Conservation (phyloP, 768 basidiomycete genomes). For the Myochromella boudieri region DNA sequence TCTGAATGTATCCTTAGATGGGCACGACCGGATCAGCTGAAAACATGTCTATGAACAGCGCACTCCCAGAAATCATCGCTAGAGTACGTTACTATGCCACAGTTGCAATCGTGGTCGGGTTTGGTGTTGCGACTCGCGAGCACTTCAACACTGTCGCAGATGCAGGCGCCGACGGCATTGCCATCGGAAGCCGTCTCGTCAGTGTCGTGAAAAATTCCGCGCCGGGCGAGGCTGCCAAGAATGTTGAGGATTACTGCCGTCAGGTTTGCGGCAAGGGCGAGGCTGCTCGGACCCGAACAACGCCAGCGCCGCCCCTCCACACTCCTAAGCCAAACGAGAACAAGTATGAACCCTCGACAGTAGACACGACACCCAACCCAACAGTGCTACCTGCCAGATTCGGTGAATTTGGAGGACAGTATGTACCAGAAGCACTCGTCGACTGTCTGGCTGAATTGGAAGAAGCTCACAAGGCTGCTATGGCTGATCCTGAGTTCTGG, state of each 20-base stretch:
- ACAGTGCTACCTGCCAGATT: slow-evolving; percentile 77
- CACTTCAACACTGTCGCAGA: slow-evolving; percentile 87
- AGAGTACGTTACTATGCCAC: slow-evolving; percentile 78
- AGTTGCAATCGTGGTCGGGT: slow-evolving; percentile 92
- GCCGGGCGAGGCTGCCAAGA: slow-evolving; percentile 40
- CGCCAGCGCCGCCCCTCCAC: slow-evolving; percentile 24
- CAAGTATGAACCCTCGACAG: slow-evolving; percentile 25
- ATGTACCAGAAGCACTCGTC: slow-evolving; percentile 95
- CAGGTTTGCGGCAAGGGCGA: slow-evolving; percentile 55
- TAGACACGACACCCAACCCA: slow-evolving; percentile 32
- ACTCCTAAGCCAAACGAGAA: slow-evolving; percentile 27
- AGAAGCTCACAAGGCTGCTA: slow-evolving; percentile 83
- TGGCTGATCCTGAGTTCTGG: slow-evolving; percentile 88
- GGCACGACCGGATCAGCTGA: slow-evolving; percentile 95
- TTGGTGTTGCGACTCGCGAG: slow-evolving; percentile 87
- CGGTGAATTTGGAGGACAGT: slow-evolving; percentile 95
- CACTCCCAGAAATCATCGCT: slow-evolving; percentile 80
- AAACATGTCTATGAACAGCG: slow-evolving; percentile 64
- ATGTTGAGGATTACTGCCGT: slow-evolving; percentile 73
- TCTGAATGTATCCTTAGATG: slow-evolving; percentile 54
- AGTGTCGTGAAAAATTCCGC: slow-evolving; percentile 71
- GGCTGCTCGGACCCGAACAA: slow-evolving; percentile 34
- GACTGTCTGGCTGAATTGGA: slow-evolving; percentile 91
- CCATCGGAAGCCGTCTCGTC: slow-evolving; percentile 88
- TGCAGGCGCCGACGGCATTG: slow-evolving; percentile 93